phyloP scores from a whole-genome alignment of 176 grass and related monocot genomes.

The Paspalum vaginatum region DNA sequence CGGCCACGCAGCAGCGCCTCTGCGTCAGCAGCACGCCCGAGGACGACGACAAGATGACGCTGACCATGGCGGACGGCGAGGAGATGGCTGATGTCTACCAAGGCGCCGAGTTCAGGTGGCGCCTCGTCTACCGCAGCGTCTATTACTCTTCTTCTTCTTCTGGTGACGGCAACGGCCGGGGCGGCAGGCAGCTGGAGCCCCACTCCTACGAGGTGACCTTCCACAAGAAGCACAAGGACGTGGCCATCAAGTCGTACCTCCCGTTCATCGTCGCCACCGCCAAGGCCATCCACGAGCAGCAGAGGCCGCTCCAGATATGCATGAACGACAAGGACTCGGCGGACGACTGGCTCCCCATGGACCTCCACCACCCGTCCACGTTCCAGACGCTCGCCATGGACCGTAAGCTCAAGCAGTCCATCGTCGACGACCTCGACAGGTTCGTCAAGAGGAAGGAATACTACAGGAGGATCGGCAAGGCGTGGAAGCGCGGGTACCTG shows the following conservation, averaged over 20 bases:
- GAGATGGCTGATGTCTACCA: constrained; percentile 56
- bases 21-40: constrained; percentile 39
- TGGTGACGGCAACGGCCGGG: not conserved
- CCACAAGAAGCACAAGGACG: constrained; percentile 70
- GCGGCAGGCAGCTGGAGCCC: constrained; percentile 1
- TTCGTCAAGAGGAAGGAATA: constrained; percentile 82
- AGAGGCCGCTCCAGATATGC: constrained; percentile 50
- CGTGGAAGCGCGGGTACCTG: constrained; percentile 90
- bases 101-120: constrained; percentile 59
- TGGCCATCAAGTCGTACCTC: constrained; percentile 60
- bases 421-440: constrained; percentile 64
- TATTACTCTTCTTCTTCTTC: not conserved
- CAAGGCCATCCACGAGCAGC: constrained; percentile 52
- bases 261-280: constrained; percentile 58
- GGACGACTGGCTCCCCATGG: constrained; percentile 52
- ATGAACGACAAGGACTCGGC: constrained; percentile 43
- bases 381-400: constrained; percentile 82
- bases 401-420: constrained; percentile 47
- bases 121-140: not conserved
- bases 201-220: constrained; percentile 60
- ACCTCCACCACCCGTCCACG: constrained; percentile 74
- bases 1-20: constrained; percentile 42
- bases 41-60: constrained; percentile 33
- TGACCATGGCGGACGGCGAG: constrained; percentile 56
- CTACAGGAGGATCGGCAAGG: constrained; percentile 78